These are phyloP conservation scores for Mycena haematopus DNA, from an alignment of 768 basidiomycete genomes.

Conservation along the genomic window DNA sequence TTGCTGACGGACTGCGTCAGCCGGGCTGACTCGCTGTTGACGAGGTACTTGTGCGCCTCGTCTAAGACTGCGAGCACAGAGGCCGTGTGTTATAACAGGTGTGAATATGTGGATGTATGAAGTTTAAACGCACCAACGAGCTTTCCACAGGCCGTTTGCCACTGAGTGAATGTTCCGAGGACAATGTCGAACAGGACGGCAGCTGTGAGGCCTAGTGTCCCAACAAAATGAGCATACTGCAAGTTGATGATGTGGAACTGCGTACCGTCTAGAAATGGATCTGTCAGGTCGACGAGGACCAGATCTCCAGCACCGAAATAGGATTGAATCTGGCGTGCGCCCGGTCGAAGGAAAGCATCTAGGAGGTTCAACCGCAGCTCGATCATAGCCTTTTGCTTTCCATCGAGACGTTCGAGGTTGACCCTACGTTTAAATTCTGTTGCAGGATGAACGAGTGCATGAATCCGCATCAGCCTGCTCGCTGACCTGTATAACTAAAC, in stretches of 20 bases:
- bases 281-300: constrained; percentile 58
- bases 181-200: constrained; percentile 54
- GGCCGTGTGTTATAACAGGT: too few relatives aligned
- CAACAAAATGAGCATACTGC: neutral
- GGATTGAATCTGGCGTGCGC: constrained; percentile 4
- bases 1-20: constrained; percentile 52
- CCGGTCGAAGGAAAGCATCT: constrained; percentile 47
- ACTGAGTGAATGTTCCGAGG: constrained; percentile 24
- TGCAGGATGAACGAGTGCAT: neutral
- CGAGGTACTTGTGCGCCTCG: constrained; percentile 62
- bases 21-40: constrained; percentile 42
- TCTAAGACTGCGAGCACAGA: constrained; percentile 52
- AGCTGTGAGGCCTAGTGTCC: constrained; percentile 18
- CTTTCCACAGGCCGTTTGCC: constrained; percentile 24
- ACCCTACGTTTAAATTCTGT: constrained; percentile 44
- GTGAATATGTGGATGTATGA: neutral
- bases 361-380: constrained; percentile 55
- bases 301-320: constrained; percentile 51
- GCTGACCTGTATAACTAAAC: constrained; percentile 11
- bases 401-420: constrained; percentile 45
- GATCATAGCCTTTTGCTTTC: constrained; percentile 45
- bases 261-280: constrained; percentile 57
- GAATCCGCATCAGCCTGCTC: constrained; percentile 1
- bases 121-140: constrained; percentile 25
- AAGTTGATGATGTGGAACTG: constrained; percentile 3